A percentile compares a stretch with the other conserved stretches of the same genome.
Evolutionary conservation across 2,329 filamentous ascomycete genomes (phyloP).

Genomic region (Trichoderma koningiopsis): DNA sequence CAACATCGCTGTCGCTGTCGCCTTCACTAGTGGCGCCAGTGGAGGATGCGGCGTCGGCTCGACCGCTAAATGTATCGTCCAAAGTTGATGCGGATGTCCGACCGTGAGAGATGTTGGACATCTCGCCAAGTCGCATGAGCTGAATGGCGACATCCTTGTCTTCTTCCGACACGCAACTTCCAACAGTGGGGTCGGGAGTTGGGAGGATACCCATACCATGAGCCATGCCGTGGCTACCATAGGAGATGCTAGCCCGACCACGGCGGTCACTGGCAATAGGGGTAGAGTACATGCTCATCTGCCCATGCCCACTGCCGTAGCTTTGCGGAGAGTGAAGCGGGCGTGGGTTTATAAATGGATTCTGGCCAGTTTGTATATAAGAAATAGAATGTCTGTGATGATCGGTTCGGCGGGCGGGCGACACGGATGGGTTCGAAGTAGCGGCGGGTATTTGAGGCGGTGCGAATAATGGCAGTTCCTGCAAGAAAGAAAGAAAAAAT

Average conservation of each 20-base stretch:
- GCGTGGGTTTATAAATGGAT: constrained; percentile 76
- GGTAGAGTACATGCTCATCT: constrained; percentile 63
- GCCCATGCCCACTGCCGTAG: constrained; percentile 55
- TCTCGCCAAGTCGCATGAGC: constrained; percentile 92
- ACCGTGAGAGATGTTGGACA: constrained; percentile 89
- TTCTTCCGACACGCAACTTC: constrained; percentile 96
- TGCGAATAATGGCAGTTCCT: constrained; percentile 96
- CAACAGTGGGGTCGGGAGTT: constrained; percentile 95
- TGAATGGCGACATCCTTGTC: constrained; percentile 92
- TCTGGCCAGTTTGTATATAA: constrained; percentile 74
- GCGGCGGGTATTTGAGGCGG: constrained; percentile 91
- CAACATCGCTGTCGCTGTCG: constrained; percentile 67
- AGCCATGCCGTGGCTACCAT: constrained; percentile 48
- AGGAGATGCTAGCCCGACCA: constrained; percentile 64
- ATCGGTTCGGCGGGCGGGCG: constrained; percentile 80
- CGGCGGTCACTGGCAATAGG: constrained; percentile 64
- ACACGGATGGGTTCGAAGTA: constrained; percentile 96
- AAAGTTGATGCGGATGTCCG: constrained; percentile 90
- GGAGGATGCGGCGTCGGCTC: constrained; percentile 81
- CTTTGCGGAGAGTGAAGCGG: constrained; percentile 83
- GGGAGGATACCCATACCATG: constrained; percentile 65
- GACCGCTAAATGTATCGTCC: constrained; percentile 90
- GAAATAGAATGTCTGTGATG: constrained; percentile 69
- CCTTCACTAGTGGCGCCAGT: constrained; percentile 81
- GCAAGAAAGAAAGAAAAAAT: constrained; percentile 33